Evolutionary conservation across 208 protist genomes (phyloP), one percentile per base, ranked within the genome.

Genomic region (Leishmania turanica): DNA sequence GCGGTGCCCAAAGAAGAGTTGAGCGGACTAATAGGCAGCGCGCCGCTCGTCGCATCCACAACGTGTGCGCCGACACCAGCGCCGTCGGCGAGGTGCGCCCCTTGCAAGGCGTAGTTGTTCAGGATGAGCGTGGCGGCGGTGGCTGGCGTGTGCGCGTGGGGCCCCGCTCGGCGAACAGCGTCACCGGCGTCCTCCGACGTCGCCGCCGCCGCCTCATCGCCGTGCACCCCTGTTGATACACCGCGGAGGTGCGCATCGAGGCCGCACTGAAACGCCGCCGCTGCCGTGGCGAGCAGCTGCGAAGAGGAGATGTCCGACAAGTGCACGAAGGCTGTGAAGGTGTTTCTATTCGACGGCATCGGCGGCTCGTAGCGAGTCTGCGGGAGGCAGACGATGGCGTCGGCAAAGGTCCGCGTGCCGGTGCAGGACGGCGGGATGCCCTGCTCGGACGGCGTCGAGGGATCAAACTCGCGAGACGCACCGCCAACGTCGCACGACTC

Each of bases 311-410:
- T 80, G 58, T 79, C 81, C 8, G 81, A 24, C 19, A 84, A 40
- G 40, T 40, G 68, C 13, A 84, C 68, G 58, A 84, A 84, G 1
- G 81, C 81, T 7, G 81, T 84, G 69, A 80, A 84, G 3, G 81
- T 77, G 75, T 84, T 84, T 4, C 40, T 21, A 64, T 84, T 84
- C 4, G 75, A 84, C 81, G 75, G 75, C 81, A 84, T 84, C 9
- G 81, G 81, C 34, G 81, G 81, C 75, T 84, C 81, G 69, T 84
- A 84, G 5, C 69, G 74, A 1, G 81, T 56, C n/a, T 31, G 75
- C 7, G 75, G 75, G 47, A 80, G 37, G 3, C 81, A 45, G 3
- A 2, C 21, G 8, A 37, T n/a, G 58, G 3, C 19, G 21, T 84
- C 81, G 13, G 34, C 47, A 9, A 75, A 70, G 3, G 64, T 40